Base-by-base conservation (phyloP, 2,329 filamentous ascomycete species). In the Byssoonygena ceratinophila region DNA sequence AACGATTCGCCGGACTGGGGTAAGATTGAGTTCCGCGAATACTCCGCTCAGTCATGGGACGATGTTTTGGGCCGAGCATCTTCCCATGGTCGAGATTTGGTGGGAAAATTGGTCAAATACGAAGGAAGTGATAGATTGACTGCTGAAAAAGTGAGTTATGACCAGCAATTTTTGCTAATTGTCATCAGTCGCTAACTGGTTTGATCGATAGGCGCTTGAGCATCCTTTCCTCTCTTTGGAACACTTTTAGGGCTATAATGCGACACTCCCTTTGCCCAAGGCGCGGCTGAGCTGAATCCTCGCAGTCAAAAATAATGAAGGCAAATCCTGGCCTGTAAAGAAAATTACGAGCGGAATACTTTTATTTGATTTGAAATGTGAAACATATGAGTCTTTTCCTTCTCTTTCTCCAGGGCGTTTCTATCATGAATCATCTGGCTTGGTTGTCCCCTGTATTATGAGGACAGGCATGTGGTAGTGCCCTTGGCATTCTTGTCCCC, bases 1-100 rank as follows among this genome's bases (percentile, higher is more conserved):
- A 55, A 69, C 9, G 63, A 64, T 1, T 84, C 94, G 61, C 85
- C 86, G 0, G 92, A 95, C 16, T 98, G 94, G 77, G 86, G 90
- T 12, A 94, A 85, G 63, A 79, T 85, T 64, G 69, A 89, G 66
- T 98, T 95, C 70, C 78, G 82, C 37, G 74, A 81, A 12, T 96
- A 94, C 63, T 77, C 82, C 3, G 68, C 74, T 0, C 77, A 77
- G 57, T 57, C 72, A 0, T 96, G 90, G 89, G 74, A 80, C 1
- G 76, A 79, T 1, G 73, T 96, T 16, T 69, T 97, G 39, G 80
- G 80, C 0, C 75, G 73, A 14, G 56, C 81, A 0, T 76, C 80
- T 25, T 67, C 73, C 0, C 70, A 71, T 12, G 84, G 81, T 25
- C 75, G 79, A 54, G 78, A 85, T 56, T 69, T 96, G 31, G 80